Percentiles rank a stretch among this genome's conserved stretches.
phyloP scores from a whole-genome alignment of 2,329 filamentous ascomycete genomes.

The Westerdykella ornata region DNA sequence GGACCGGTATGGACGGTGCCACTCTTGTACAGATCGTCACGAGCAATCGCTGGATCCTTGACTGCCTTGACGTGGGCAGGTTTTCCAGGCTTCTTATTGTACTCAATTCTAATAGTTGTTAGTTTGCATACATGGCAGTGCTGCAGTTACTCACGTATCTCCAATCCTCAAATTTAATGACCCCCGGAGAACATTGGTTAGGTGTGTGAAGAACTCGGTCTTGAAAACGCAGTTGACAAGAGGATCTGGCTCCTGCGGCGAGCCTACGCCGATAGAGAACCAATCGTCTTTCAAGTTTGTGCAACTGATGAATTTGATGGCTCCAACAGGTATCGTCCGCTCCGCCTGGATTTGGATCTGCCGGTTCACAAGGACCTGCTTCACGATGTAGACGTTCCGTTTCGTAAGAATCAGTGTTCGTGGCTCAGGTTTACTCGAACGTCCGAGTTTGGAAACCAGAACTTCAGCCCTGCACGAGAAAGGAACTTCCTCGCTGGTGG shows the following conservation, averaged over 20 bases:
- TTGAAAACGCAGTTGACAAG: conserved; percentile 90
- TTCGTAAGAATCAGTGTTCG: conserved; percentile 78
- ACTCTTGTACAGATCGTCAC: conserved; percentile 88
- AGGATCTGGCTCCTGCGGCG: conserved; percentile 87
- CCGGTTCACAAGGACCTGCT: conserved; percentile 73
- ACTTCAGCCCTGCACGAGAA: conserved; percentile 92
- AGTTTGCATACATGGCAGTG: conserved; percentile 10
- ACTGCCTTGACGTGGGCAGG: conserved; percentile 79
- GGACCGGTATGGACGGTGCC: conserved; percentile 77
- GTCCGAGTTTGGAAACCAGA: conserved; percentile 88
- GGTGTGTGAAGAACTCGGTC: conserved; percentile 92
- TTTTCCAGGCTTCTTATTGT: conserved; percentile 97
- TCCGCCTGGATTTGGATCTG: conserved; percentile 77
- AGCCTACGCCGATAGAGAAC: conserved; percentile 89
- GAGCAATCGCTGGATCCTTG: conserved; percentile 69
- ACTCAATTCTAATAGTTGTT: conserved; percentile 60
- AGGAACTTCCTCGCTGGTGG: conserved; percentile 64
- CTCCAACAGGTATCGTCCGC: conserved; percentile 71
- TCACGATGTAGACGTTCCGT: conserved; percentile 81
- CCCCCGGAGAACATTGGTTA: conserved; percentile 71
- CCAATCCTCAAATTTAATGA: conserved; percentile 75
- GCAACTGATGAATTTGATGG: conserved; percentile 79
- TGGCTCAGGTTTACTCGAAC: conserved; percentile 88
- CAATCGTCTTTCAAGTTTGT: conserved; percentile 88
- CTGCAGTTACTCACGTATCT: conserved; percentile 49